A percentile compares a stretch with the other conserved stretches of the same genome.
phyloP scores from a whole-genome alignment of 768 basidiomycete species.

The Leucogyrophana mollusca region DNA sequence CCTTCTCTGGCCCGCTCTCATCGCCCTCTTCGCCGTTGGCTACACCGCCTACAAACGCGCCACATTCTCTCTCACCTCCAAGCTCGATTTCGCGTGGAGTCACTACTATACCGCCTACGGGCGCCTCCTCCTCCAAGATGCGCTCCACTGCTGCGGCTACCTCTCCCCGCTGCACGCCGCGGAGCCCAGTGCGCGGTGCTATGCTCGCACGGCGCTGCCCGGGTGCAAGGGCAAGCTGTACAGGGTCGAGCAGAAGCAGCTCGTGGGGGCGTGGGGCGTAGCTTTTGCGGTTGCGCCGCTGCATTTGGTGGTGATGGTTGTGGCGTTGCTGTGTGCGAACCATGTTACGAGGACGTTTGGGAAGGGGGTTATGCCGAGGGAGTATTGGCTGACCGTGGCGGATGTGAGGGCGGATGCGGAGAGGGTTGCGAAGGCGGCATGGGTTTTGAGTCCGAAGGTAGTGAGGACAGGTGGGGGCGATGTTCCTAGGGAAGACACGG shows the following conservation, averaged over 20 bases:
- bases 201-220: conserved; percentile 57
- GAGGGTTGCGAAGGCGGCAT: not conserved
- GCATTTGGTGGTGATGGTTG: conserved; percentile 58
- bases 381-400: conserved; percentile 50
- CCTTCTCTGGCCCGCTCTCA: conserved; percentile 63
- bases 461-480: not conserved
- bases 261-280: conserved; percentile 46
- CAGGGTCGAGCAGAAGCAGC: conserved; percentile 47
- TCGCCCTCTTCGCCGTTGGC: conserved; percentile 57
- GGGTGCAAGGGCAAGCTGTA: conserved; percentile 66
- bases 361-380: conserved; percentile 58
- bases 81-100: conserved; percentile 69
- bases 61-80: conserved; percentile 60
- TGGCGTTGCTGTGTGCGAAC: conserved; percentile 65
- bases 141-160: conserved; percentile 66
- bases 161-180: conserved; percentile 61
- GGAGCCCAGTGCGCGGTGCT: conserved; percentile 56
- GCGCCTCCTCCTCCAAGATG: conserved; percentile 58
- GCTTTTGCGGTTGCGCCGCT: conserved; percentile 59
- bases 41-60: conserved; percentile 64
- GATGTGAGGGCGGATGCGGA: conserved; percentile 35
- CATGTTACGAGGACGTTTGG: conserved; percentile 64
- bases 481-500: not conserved
- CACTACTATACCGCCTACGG: conserved; percentile 55
- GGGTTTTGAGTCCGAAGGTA: not conserved